phyloP scores from a whole-genome alignment of 768 basidiomycete genomes.

The Russula virescens region DNA sequence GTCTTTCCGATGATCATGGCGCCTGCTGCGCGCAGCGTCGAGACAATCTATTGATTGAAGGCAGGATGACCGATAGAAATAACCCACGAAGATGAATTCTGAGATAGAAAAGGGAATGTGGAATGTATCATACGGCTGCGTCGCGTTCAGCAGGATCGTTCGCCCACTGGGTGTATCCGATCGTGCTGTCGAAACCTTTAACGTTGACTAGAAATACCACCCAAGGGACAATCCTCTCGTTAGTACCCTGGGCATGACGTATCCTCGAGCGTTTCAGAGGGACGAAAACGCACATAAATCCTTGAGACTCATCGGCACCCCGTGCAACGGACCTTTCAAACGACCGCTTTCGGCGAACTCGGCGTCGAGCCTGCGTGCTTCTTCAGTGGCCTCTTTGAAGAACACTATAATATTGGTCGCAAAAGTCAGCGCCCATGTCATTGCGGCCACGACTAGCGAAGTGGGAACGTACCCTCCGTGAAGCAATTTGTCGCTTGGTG shows the following conservation, averaged over 20 bases:
- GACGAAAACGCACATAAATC: constrained; percentile 51
- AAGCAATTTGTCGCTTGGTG: constrained; percentile 68
- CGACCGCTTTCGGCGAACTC: constrained; percentile 53
- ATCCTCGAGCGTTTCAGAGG: too few relatives aligned
- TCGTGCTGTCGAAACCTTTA: constrained; percentile 55
- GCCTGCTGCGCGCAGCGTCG: constrained; percentile 58
- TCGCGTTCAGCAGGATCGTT: constrained; percentile 54
- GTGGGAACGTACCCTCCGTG: constrained; percentile 55
- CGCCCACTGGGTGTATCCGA: constrained; percentile 72
- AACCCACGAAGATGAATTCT: too few relatives aligned
- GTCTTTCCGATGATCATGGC: constrained; percentile 85
- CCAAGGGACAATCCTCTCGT: too few relatives aligned
- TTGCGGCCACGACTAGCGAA: too few relatives aligned
- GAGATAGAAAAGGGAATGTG: too few relatives aligned
- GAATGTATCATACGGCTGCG: constrained; percentile 46
- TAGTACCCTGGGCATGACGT: too few relatives aligned
- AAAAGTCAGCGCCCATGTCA: too few relatives aligned
- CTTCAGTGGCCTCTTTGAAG: constrained; percentile 57
- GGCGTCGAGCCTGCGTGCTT: constrained; percentile 57
- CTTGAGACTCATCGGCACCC: constrained; percentile 75
- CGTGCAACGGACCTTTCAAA: constrained; percentile 68
- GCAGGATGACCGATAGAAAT: too few relatives aligned
- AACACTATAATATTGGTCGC: constrained; percentile 43
- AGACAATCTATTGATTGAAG: constrained; percentile 41
- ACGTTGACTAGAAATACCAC: constrained; percentile 46